Base-by-base conservation (phyloP, 1,139 yeast genomes). In the Taiozyma sp. region DNA sequence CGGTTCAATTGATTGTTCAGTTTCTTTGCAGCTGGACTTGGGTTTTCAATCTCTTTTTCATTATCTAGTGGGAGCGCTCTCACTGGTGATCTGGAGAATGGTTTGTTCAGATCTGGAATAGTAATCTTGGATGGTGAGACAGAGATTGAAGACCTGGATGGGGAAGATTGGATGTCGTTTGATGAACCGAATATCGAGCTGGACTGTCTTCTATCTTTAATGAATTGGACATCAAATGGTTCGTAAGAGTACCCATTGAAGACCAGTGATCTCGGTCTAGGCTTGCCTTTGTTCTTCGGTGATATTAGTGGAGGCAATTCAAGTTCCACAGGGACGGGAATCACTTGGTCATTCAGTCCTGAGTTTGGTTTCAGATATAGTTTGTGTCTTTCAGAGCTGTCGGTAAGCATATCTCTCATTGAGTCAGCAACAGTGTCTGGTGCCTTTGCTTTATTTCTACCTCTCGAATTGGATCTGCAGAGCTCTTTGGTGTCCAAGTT, bases 301-400 rank as follows among this genome's bases (percentile, higher is more conserved):
- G 74, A 70, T 19, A 71, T 50, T 34, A 54, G 58, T 9, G 74
- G 74, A 13, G 75, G 74, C 9, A 70, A 52, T 2, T 59, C 51
- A 5, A 67, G 59, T 48, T 70, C 70, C 19, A 69, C 59, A 5
- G 75, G 75, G 2, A 71, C 62, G 2, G 75, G 69, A 3, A 70
- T 57, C 10, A 58, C 55, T 39, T 62, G 63, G 16, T 55, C 54
- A 52, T 70, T 71, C 43, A 71, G 50, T 9, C 71, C 68, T 0
- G 73, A 67, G 43, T 66, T 65, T 2, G 72, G 64, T 10, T 69
- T 59, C 16, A 71, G 51, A 48, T 65, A 70, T 9, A 71, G 56
- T 32, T 60, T 60, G 9, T 48, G 44, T 23, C 64, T 55, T 4
- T 57, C 54, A 0, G 63, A 58, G 39, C 59, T 55, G 2, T 54